Evolutionary conservation across 768 basidiomycete species (phyloP), one percentile per base, ranked within the genome.

Genomic region (Pseudohyphozyma bogoriensis): DNA sequence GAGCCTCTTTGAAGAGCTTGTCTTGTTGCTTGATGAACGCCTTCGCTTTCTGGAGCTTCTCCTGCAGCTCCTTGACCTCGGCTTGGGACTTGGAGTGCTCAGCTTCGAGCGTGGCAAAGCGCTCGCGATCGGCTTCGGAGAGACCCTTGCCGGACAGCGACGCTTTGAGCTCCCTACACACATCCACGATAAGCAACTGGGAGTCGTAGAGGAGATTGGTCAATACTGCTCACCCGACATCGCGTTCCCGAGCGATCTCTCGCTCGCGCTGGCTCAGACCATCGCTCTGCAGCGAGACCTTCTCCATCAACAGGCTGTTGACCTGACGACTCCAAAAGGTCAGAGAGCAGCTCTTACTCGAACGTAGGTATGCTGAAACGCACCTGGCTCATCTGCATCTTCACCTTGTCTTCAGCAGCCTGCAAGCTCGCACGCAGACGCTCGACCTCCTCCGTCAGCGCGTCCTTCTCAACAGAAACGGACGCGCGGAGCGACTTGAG

Each of bases 21-120:
- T 95, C 90, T 73, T 93, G 91, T 35, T 83, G 80, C 72, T 89
- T 89, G 77, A 96, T 89, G 74, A 93, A 91, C 87, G 80, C 78
- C 68, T 83, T 84, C 7, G 89, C 89, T 72, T 89, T 90, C 62
- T 76, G 72, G 45, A 96, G 77, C 72, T 90, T 89, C 63, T 88
- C 66, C 35, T 65, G 31, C 24, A 62, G 46, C 18, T 59, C 40
- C 3, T 32, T 31, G 3, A 68, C 73, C 51, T 85, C 80, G 70
- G 86, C 85, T 65, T 85, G 85, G 58, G 87, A 72, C 52, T 76
- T 78, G 37, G 85, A 73, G 67, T 85, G 87, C 59, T 89, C 86
- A 71, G 87, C 85, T 69, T 91, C 87, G 63, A 91, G 73, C 16
- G 79, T 78, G 22, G 90, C 77, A 26, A 93, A 71, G 50, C 82